Percentiles rank a stretch among this genome's conserved stretches.
Conservation (phyloP, 1,284 basidiomycete genomes). For the Ganoderma multipileum region DNA sequence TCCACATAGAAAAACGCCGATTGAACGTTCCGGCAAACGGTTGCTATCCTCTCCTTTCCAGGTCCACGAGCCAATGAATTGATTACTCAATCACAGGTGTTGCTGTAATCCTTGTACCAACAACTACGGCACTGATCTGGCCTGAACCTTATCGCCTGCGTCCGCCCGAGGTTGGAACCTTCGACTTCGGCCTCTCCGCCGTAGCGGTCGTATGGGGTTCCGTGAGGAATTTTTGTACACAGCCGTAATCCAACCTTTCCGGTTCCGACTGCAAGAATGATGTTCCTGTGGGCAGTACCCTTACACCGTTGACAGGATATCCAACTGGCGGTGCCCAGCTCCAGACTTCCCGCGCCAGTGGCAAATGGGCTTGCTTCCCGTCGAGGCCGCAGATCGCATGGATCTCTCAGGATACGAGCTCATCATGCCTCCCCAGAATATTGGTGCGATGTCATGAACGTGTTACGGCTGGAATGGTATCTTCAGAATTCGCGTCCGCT, state of each 20-base stretch:
- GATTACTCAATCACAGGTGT: not conserved
- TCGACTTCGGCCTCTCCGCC: not conserved
- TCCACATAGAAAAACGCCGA: not conserved
- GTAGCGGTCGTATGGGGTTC: not conserved
- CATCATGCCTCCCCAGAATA: not conserved
- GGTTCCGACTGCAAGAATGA: not conserved
- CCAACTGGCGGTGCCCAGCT: not conserved
- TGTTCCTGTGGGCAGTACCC: not conserved
- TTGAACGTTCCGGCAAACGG: not conserved
- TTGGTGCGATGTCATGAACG: not conserved
- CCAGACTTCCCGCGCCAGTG: not conserved
- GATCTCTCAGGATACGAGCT: not conserved
- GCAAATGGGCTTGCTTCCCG: not conserved
- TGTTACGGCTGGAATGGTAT: not conserved
- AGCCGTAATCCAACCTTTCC: not conserved
- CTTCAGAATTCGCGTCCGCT: not conserved
- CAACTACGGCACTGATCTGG: not conserved
- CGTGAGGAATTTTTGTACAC: not conserved
- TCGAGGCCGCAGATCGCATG: not conserved
- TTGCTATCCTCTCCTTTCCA: not conserved
- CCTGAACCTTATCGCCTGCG: not conserved
- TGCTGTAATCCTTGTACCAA: not conserved
- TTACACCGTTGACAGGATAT: not conserved
- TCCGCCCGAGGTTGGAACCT: not conserved
- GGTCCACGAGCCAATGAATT: not conserved